Evolutionary conservation across 306 rosid species (phyloP).

Genomic region (Begonia fuchsioides): DNA sequence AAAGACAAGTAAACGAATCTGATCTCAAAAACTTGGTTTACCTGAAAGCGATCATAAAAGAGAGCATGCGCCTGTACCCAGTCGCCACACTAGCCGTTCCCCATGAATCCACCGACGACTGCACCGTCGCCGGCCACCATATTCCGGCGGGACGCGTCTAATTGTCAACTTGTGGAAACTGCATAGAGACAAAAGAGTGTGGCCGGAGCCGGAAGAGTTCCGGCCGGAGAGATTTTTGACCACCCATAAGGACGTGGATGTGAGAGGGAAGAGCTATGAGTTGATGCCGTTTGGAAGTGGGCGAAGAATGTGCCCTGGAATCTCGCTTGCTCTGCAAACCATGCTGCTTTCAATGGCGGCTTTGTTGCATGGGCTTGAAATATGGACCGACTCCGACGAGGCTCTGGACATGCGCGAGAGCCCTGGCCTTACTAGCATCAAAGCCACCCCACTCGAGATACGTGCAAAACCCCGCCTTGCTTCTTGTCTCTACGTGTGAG

Average conservation of each 20-base stretch:
- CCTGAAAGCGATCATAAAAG: no score
- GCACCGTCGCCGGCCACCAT: slow-evolving; percentile 13
- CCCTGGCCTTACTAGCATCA: slow-evolving; percentile 13
- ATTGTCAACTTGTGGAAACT: slow-evolving; percentile 12
- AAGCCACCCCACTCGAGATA: slow-evolving; percentile 9
- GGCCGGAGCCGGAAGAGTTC: slow-evolving; percentile 18
- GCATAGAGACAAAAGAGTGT: slow-evolving; percentile 17
- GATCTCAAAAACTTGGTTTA: no score
- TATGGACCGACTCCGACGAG: neutral
- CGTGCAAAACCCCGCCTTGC: slow-evolving; percentile 10
- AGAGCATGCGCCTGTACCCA: no score
- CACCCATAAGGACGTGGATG: no score
- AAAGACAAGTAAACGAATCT: no score
- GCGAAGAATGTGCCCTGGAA: no score
- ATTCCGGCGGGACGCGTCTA: slow-evolving; percentile 13
- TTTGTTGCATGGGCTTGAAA: slow-evolving; percentile 17
- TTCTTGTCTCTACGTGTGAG: slow-evolving; percentile 1
- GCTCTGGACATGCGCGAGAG: slow-evolving; percentile 19
- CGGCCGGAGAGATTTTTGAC: no score
- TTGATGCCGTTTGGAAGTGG: slow-evolving; percentile 23
- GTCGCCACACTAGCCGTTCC: slow-evolving; percentile 9
- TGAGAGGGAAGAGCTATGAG: slow-evolving; percentile 12
- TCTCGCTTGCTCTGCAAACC: slow-evolving; percentile 10
- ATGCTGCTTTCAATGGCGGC: slow-evolving; percentile 11
- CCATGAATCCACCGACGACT: slow-evolving; percentile 14